Percentiles rank a stretch among this genome's conserved stretches.
phyloP scores from a whole-genome alignment of 345 rosid species.

The Moringa oleifera region DNA sequence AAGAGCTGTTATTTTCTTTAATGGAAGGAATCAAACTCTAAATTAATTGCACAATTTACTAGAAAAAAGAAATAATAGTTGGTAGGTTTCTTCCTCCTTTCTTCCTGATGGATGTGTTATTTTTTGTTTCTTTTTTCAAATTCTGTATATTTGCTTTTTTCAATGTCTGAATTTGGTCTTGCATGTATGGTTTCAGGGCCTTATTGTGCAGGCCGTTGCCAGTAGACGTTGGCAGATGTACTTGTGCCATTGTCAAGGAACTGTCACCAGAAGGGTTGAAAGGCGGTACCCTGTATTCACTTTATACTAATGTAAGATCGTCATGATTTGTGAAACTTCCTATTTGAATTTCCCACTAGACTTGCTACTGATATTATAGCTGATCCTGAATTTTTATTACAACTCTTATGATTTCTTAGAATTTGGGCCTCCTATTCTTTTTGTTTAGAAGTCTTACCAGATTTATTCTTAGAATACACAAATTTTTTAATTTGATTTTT shows the following conservation, averaged over 20 bases:
- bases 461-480: too few relatives aligned
- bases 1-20: too few relatives aligned
- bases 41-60: too few relatives aligned
- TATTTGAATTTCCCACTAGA: background rate
- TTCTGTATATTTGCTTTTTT: background rate
- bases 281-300: slow-evolving; percentile 62
- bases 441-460: too few relatives aligned
- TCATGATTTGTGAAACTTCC: background rate
- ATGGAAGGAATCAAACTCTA: too few relatives aligned
- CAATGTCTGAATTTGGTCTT: background rate
- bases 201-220: slow-evolving; percentile 84
- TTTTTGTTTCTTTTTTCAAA: background rate
- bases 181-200: slow-evolving; percentile 42
- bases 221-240: slow-evolving; percentile 80
- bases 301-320: slow-evolving; percentile 70
- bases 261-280: slow-evolving; percentile 39
- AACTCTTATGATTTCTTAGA: too few relatives aligned
- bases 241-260: slow-evolving; percentile 81
- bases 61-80: too few relatives aligned
- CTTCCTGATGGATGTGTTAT: too few relatives aligned
- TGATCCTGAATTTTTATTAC: too few relatives aligned
- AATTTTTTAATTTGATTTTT: background rate
- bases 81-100: too few relatives aligned
- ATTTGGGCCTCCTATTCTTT: too few relatives aligned
- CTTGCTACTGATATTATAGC: too few relatives aligned